Base-by-base conservation (phyloP, 75 land plant species). In the Chamaecyparis obtusa region DNA sequence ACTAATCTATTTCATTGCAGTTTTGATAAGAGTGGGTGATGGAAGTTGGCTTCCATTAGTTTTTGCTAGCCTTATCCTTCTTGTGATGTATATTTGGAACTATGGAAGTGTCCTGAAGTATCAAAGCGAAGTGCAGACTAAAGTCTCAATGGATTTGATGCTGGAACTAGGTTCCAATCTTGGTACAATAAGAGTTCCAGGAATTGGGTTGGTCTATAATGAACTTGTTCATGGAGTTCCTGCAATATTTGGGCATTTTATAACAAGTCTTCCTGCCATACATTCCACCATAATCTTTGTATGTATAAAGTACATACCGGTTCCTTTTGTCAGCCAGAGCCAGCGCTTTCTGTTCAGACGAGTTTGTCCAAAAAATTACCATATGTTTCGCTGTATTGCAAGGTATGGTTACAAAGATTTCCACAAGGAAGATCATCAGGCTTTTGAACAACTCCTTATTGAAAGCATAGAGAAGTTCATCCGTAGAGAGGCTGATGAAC, bases 331-430 rank as follows among this genome's bases (percentile, higher is more conserved):
- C 41, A 97, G 96, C 64, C 99, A 92, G 88, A 92, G 89, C 87
- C 97, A 98, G 81, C 92, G 99, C 83, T 95, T 98, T 87, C 93
- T 95, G 1, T 93, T 98, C 84, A 90, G 99, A 30, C 93, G 99
- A 19, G 97, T 98, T 83, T 95, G 99, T 86, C 96, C 99, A 9
- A 94, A 91, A 86, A 87, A 87, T 71, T 98, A 95, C 86, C 97
- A 96, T 88, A 94, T 98, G 86, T 98, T 95, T 86, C 97, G 99
- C 9, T 96, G 98, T 88, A 93, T 97, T 79, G 99, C 96, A 55
- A 92, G 96, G 87, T 98, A 98, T 90, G 99, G 99, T 43, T 98
- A 98, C 95, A 95, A 94, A 81, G 99, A 98, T 91, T 91, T 95
- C 74, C 96, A 96, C 7, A 97, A 95, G 88, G 99, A 98, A 84